Percentiles rank a stretch among this genome's conserved stretches.
These are phyloP conservation scores for Apiospora koreana DNA, from an alignment of 2,329 filamentous ascomycete species.

Conservation along the genomic window DNA sequence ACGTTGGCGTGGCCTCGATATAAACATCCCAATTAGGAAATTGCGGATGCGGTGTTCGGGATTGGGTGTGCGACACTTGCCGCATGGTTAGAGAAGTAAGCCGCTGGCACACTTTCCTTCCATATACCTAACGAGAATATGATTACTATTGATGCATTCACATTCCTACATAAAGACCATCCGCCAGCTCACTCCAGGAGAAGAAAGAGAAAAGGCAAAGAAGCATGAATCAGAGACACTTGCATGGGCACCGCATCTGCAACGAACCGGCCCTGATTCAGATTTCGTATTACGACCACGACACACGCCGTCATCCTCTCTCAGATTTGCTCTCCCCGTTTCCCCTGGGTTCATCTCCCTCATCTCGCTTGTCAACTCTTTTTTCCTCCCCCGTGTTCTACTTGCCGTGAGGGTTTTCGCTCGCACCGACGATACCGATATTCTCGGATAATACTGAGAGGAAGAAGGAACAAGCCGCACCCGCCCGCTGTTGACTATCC, in stretches of 20 bases:
- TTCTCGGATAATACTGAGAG: not conserved
- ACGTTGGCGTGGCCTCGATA: not conserved
- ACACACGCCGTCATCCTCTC: not conserved
- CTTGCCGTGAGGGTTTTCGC: not conserved
- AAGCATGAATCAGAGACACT: slow-evolving; percentile 4
- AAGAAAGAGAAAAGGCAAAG: not conserved
- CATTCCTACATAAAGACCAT: too few species aligned
- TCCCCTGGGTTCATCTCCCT: not conserved
- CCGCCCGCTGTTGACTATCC: too few species aligned
- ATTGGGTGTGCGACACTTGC: not conserved
- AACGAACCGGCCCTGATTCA: slow-evolving; percentile 6
- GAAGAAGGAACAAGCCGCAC: not conserved
- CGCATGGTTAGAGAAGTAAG: not conserved
- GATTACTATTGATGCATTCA: too few species aligned
- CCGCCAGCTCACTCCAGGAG: not conserved
- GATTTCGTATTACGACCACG: slow-evolving; percentile 1
- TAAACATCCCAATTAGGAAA: not conserved
- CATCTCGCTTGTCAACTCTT: not conserved
- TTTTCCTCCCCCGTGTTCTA: not conserved
- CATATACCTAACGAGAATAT: too few species aligned
- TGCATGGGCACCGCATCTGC: not conserved
- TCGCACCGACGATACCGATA: not conserved
- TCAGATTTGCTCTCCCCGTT: not conserved
- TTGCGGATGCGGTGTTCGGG: not conserved
- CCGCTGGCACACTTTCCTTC: not conserved